These are phyloP conservation scores for Puccinia novopanici DNA, from an alignment of 1,284 basidiomycete genomes.

Conservation along the genomic window DNA sequence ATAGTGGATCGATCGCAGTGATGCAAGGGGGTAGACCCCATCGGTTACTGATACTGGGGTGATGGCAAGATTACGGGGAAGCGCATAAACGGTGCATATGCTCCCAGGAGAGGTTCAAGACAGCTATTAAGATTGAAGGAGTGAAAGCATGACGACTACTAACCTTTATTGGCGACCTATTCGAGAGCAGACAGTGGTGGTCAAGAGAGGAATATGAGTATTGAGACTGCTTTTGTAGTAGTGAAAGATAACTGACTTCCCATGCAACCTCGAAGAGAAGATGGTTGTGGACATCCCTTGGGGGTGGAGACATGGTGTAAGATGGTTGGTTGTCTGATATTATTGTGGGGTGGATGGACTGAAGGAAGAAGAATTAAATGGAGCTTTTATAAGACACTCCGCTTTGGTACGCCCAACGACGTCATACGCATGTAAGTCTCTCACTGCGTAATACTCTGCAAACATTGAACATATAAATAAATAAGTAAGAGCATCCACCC, in stretches of 20 bases:
- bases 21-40: background rate
- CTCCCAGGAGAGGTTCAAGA: background rate
- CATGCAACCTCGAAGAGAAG: conserved; percentile 52
- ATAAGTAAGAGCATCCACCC: no score
- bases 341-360: no score
- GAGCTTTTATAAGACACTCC: no score
- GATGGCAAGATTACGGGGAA: background rate
- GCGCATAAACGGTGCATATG: background rate
- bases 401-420: no score
- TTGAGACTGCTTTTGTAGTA: background rate
- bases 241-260: conserved; percentile 42
- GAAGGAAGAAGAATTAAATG: no score
- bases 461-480: no score
- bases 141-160: background rate
- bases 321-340: background rate
- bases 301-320: conserved; percentile 20
- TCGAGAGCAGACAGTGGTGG: background rate
- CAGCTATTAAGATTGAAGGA: background rate
- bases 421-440: no score
- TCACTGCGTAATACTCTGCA: no score
- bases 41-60: background rate
- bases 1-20: background rate
- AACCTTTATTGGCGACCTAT: conserved; percentile 51
- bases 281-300: conserved; percentile 51
- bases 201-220: background rate